A percentile compares a stretch with the other conserved stretches of the same genome.
phyloP scores from a whole-genome alignment of 495 filamentous ascomycete species.

The Antarctomyces pellizariae region DNA sequence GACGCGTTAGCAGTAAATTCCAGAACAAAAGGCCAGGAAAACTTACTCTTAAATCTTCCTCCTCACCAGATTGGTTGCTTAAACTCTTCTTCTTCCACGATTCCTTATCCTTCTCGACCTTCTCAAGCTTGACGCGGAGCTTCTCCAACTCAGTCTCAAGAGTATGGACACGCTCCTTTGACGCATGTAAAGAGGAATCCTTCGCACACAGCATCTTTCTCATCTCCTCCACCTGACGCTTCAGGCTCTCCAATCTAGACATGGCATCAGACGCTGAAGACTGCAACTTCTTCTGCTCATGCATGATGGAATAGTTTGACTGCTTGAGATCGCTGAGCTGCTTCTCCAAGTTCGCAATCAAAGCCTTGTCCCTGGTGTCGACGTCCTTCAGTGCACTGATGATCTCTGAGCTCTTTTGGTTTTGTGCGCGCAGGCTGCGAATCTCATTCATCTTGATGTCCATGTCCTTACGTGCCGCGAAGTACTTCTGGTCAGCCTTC shows the following conservation, averaged over 20 bases:
- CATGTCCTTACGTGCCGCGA: constrained; percentile 79
- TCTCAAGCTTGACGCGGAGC: constrained; percentile 44
- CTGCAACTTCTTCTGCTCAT: constrained; percentile 49
- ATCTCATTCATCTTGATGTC: constrained; percentile 61
- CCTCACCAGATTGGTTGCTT: constrained; percentile 57
- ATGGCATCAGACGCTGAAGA: constrained; percentile 40
- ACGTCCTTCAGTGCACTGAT: constrained; percentile 81
- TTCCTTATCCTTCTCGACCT: constrained; percentile 54
- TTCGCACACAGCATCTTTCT: constrained; percentile 47
- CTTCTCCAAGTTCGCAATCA: constrained; percentile 74
- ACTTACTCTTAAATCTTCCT: constrained; percentile 66
- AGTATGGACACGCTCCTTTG: constrained; percentile 33
- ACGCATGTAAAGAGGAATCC: constrained; percentile 34
- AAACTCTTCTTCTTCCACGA: constrained; percentile 60
- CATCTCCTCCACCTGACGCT: constrained; percentile 52
- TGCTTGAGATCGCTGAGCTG: constrained; percentile 63
- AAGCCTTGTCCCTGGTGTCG: constrained; percentile 32
- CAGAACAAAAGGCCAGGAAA: not conserved
- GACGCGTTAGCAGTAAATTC: constrained; percentile 16
- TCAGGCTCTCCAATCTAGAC: constrained; percentile 46
- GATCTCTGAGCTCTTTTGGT: constrained; percentile 77
- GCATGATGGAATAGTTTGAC: constrained; percentile 36
- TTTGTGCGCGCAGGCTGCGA: constrained; percentile 53
- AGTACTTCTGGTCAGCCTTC: constrained; percentile 96
- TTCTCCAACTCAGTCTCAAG: constrained; percentile 49